Evolutionary conservation across 768 basidiomycete species (phyloP).

Genomic region (Strobilomyces confusus): DNA sequence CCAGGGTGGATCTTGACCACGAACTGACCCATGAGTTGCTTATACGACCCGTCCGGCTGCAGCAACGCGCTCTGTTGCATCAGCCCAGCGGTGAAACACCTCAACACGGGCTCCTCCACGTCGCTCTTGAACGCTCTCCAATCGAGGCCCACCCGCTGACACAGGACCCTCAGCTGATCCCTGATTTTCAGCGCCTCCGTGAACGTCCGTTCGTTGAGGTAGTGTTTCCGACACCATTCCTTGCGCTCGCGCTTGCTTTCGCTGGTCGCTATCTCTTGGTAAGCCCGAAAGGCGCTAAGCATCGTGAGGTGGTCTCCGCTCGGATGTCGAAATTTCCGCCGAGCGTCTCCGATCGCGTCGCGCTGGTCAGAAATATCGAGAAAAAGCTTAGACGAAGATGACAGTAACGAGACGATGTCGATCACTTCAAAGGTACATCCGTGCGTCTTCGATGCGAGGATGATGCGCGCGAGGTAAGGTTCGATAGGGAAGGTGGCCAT

Average conservation of each 20-base stretch:
- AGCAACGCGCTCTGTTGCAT: conserved; percentile 81
- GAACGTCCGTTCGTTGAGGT: conserved; percentile 77
- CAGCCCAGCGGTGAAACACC: conserved; percentile 70
- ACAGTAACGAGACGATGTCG: conserved; percentile 80
- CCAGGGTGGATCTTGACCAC: conserved; percentile 91
- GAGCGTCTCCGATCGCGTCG: conserved; percentile 64
- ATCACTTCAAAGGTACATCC: conserved; percentile 77
- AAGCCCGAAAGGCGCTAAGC: conserved; percentile 80
- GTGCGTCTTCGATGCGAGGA: conserved; percentile 72
- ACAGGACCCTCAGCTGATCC: conserved; percentile 70
- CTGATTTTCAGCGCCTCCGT: conserved; percentile 74
- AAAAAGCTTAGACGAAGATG: conserved; percentile 78
- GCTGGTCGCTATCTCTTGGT: conserved; percentile 57
- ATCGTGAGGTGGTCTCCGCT: conserved; percentile 90
- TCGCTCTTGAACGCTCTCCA: conserved; percentile 56
- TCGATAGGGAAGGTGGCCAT: conserved; percentile 96
- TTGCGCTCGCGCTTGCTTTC: conserved; percentile 46
- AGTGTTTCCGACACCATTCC: conserved; percentile 85
- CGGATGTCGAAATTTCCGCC: conserved; percentile 75
- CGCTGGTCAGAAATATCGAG: conserved; percentile 72
- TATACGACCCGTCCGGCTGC: conserved; percentile 86
- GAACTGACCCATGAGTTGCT: conserved; percentile 68
- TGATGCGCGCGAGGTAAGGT: conserved; percentile 70
- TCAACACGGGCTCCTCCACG: conserved; percentile 64
- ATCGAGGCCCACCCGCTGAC: conserved; percentile 57